phyloP scores from a whole-genome alignment of 768 basidiomycete species.

The Tremella fuciformis region DNA sequence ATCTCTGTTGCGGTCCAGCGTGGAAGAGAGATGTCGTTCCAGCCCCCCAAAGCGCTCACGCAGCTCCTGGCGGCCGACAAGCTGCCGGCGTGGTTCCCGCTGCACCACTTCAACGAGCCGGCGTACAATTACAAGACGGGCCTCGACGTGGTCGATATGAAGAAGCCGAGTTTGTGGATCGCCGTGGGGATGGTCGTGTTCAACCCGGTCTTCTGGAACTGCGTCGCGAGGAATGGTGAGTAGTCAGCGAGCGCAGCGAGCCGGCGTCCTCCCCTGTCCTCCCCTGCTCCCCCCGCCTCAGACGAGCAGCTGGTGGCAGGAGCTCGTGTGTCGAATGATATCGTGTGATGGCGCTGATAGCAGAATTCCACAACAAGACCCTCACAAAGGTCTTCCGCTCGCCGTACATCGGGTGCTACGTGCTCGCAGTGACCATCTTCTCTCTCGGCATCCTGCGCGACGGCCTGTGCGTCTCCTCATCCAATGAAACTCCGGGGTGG shows the following conservation, averaged over 20 bases:
- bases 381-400: constrained; percentile 80
- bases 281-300: too few species aligned
- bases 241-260: constrained; percentile 12
- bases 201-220: constrained; percentile 95
- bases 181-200: constrained; percentile 72
- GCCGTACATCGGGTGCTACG: constrained; percentile 74
- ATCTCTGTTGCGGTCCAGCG: background rate
- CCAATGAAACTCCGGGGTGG: too few species aligned
- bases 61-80: constrained; percentile 19
- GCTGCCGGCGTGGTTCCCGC: constrained; percentile 37
- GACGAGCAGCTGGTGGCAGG: too few species aligned
- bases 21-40: constrained; percentile 5
- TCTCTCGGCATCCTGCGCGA: constrained; percentile 80
- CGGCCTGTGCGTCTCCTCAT: constrained; percentile 62
- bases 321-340: too few species aligned
- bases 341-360: background rate
- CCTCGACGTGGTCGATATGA: constrained; percentile 59
- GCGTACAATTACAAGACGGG: constrained; percentile 22
- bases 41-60: constrained; percentile 2
- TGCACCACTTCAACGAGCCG: constrained; percentile 30
- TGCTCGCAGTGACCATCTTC: constrained; percentile 80
- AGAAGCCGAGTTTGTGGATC: constrained; percentile 64
- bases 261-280: too few species aligned
- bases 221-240: constrained; percentile 85
- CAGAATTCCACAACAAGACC: constrained; percentile 79